phyloP scores from a whole-genome alignment of 805 yeast species.

The Sugiyamaella marilandica region DNA sequence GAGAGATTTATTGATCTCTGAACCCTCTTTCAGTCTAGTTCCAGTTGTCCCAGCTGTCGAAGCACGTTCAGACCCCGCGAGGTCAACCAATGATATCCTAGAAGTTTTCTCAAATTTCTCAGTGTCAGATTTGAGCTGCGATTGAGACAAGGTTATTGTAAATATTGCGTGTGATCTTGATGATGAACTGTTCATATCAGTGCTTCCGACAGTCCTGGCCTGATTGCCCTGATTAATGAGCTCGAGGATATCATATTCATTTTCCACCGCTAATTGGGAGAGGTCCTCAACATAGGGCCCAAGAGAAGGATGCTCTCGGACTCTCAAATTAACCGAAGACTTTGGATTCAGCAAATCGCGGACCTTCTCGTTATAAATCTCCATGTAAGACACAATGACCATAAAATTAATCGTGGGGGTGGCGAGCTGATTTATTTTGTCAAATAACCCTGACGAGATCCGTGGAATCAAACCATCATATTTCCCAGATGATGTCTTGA shows the following conservation, averaged over 20 bases:
- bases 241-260: conserved; percentile 40
- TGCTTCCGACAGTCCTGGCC: conserved; percentile 57
- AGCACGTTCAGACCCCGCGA: conserved; percentile 67
- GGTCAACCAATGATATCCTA: conserved; percentile 57
- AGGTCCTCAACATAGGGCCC: conserved; percentile 58
- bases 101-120: conserved; percentile 35
- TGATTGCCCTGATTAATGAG: conserved; percentile 45
- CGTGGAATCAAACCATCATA: conserved; percentile 1
- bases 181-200: conserved; percentile 61
- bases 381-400: conserved; percentile 48
- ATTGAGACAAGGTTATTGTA: conserved; percentile 52
- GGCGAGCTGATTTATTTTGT: too few relatives aligned
- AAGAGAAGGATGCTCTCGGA: conserved; percentile 57
- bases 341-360: conserved; percentile 46
- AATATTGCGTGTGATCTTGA: conserved; percentile 74
- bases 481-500: background rate
- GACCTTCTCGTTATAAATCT: conserved; percentile 67
- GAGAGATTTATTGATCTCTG: conserved; percentile 59
- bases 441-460: background rate
- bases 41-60: conserved; percentile 46
- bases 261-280: conserved; percentile 40
- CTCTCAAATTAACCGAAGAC: conserved; percentile 21
- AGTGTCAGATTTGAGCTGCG: conserved; percentile 29
- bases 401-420: background rate
- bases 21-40: conserved; percentile 55